phyloP scores from a whole-genome alignment of 2,329 filamentous ascomycete genomes.

The Aspergillus melleus region DNA sequence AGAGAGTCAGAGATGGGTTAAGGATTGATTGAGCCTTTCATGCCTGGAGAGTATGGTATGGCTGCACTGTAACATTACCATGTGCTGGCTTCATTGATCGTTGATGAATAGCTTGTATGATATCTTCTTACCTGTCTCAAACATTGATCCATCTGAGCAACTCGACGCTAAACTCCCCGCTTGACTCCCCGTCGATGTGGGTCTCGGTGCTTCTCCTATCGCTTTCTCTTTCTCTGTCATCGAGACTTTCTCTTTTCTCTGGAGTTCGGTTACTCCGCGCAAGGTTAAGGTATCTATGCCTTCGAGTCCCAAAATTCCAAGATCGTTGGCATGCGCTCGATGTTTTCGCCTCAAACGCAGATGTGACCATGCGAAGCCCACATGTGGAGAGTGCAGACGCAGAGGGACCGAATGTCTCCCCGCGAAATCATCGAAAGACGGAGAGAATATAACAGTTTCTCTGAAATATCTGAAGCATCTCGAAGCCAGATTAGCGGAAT shows the following conservation, averaged over 20 bases:
- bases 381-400: constrained; percentile 29
- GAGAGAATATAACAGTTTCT: constrained; percentile 26
- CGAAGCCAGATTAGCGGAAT: constrained; percentile 23
- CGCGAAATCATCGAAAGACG: constrained; percentile 23
- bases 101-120: background rate
- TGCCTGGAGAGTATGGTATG: background rate
- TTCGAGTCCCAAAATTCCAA: constrained; percentile 13
- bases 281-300: constrained; percentile 3
- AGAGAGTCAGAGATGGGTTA: constrained; percentile 57
- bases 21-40: constrained; percentile 13
- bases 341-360: constrained; percentile 31
- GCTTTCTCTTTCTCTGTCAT: background rate
- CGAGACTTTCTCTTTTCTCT: background rate
- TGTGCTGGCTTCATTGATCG: background rate
- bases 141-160: background rate
- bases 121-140: too few species aligned
- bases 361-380: constrained; percentile 30
- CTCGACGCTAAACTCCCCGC: background rate
- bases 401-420: constrained; percentile 30
- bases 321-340: constrained; percentile 28
- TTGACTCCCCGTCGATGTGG: background rate
- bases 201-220: background rate
- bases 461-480: constrained; percentile 26
- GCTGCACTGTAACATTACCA: background rate
- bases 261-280: background rate